These are phyloP conservation scores for Mortierella sp. DNA, from an alignment of 371 early-diverging fungal species.

Conservation along the genomic window DNA sequence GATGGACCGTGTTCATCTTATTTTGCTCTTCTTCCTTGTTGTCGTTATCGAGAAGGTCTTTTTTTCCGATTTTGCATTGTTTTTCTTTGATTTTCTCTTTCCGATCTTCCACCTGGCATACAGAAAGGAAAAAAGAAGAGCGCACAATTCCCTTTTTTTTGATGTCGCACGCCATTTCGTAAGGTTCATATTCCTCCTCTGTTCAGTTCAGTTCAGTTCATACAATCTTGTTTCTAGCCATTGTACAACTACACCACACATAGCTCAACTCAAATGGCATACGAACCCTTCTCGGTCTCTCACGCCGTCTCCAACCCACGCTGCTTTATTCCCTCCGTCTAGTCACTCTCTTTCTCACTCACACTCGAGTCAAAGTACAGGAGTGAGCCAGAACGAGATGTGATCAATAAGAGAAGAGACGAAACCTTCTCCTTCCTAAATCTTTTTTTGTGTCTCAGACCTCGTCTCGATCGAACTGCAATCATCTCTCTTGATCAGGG, in stretches of 20 bases:
- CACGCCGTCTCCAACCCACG: not conserved
- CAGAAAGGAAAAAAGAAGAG: not conserved
- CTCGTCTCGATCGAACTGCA: conserved; percentile 9
- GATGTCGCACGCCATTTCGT: conserved; percentile 12
- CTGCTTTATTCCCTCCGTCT: not conserved
- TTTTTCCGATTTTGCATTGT: conserved; percentile 7
- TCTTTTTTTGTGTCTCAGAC: conserved; percentile 6
- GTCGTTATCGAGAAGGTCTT: not conserved
- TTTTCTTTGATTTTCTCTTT: not conserved
- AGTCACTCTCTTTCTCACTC: conserved; percentile 4
- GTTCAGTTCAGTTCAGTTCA: conserved; percentile 7
- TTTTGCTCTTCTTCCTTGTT: not conserved
- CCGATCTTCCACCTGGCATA: not conserved
- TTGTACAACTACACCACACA: not conserved
- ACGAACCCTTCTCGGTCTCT: not conserved
- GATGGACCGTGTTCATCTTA: not conserved
- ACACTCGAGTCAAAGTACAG: not conserved
- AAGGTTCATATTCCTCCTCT: conserved; percentile 8
- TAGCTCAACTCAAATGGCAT: not conserved
- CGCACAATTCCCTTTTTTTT: not conserved
- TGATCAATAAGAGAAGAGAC: not conserved
- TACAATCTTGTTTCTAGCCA: conserved; percentile 11
- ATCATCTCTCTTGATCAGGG: not conserved
- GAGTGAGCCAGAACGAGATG: not conserved
- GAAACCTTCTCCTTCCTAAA: not conserved